These are phyloP conservation scores for Symbiodinium natans DNA, from an alignment of 73 alveolate genomes.

Conservation along the genomic window DNA sequence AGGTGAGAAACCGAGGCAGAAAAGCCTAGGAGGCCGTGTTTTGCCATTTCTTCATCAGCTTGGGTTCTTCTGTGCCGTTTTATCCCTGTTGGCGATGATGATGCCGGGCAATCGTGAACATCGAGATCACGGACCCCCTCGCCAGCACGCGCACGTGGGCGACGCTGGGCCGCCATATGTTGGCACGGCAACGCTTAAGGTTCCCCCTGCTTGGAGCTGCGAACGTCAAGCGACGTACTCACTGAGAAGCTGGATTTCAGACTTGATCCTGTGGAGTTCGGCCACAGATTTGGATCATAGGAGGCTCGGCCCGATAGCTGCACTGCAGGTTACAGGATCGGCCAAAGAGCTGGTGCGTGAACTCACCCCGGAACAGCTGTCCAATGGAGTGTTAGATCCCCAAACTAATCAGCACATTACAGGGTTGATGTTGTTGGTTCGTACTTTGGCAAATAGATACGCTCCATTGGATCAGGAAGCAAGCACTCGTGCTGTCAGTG, in stretches of 20 bases:
- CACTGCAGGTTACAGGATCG: neutral
- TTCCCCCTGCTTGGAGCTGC: conserved; percentile 7
- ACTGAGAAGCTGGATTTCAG: neutral
- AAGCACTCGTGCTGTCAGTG: neutral
- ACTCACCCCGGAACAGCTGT: neutral
- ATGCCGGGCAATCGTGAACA: neutral
- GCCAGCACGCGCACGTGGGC: neutral
- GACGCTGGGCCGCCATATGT: neutral
- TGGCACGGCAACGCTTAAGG: neutral
- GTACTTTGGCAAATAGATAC: neutral
- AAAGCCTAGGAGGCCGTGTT: neutral
- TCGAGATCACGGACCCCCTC: neutral
- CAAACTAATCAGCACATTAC: neutral
- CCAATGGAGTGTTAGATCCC: neutral
- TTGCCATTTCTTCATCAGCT: neutral
- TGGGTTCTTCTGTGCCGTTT: neutral
- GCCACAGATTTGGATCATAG: neutral
- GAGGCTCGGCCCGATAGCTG: neutral
- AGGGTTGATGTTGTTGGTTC: neutral
- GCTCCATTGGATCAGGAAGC: neutral
- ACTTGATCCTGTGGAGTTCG: neutral
- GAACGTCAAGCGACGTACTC: neutral
- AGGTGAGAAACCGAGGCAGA: neutral
- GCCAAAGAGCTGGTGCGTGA: conserved; percentile 4
- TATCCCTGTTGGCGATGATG: neutral